Percentiles rank a stretch among this genome's conserved stretches.
Conservation (phyloP, 805 yeast species). For the Cyberlindnera meyerae region DNA sequence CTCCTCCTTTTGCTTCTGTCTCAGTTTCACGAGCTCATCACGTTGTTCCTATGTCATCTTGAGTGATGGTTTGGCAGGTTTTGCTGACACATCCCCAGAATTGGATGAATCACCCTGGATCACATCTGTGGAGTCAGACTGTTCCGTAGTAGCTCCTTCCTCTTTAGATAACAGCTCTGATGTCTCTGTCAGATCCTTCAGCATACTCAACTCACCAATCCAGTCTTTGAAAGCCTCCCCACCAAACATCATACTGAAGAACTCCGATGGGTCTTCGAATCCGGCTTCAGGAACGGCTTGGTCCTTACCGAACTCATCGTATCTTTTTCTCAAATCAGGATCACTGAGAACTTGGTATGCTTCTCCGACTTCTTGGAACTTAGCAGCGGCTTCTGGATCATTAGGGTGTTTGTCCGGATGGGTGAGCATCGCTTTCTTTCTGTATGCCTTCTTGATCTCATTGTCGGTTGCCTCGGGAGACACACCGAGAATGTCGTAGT, state of each 20-base stretch:
- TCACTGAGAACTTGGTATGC: slow-evolving; percentile 83
- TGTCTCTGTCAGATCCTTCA: slow-evolving; percentile 56
- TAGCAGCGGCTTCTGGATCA: slow-evolving; percentile 82
- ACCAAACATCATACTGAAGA: slow-evolving; percentile 79
- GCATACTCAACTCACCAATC: slow-evolving; percentile 71
- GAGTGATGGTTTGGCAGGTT: slow-evolving; percentile 6
- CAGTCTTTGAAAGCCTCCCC: slow-evolving; percentile 75
- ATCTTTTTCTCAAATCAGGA: slow-evolving; percentile 57
- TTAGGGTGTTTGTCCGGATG: slow-evolving; percentile 98
- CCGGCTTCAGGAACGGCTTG: slow-evolving; percentile 65
- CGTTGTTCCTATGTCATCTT: slow-evolving; percentile 37
- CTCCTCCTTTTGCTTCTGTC: slow-evolving; percentile 49
- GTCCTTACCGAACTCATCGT: slow-evolving; percentile 84
- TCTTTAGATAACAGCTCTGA: slow-evolving; percentile 41
- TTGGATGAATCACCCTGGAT: not conserved
- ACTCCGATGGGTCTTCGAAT: slow-evolving; percentile 81
- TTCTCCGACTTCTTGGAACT: slow-evolving; percentile 69
- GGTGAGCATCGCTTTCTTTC: slow-evolving; percentile 80
- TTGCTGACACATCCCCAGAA: not conserved
- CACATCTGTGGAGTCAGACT: not conserved
- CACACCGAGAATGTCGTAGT: slow-evolving; percentile 78
- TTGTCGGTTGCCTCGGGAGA: slow-evolving; percentile 62
- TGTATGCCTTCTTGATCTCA: slow-evolving; percentile 90
- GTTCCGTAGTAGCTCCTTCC: slow-evolving; percentile 6
- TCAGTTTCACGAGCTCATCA: slow-evolving; percentile 46